Evolutionary conservation across 2,329 filamentous ascomycete species (phyloP).

Genomic region (Epicoccum sorghinum): DNA sequence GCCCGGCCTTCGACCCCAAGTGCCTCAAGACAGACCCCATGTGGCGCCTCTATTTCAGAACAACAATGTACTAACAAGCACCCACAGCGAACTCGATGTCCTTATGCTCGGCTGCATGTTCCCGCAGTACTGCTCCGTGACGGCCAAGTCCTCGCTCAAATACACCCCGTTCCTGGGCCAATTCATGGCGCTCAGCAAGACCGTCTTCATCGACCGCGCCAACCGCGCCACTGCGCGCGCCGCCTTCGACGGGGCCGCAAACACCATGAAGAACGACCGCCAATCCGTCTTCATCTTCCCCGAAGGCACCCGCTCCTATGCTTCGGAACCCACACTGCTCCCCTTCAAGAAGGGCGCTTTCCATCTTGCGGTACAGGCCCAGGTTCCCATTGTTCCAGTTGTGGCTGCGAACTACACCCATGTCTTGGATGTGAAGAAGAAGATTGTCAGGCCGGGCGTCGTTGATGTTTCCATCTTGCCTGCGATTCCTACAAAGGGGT

Average conservation of each 20-base stretch:
- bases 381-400: slow-evolving; percentile 89
- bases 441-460: slow-evolving; percentile 49
- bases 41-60: too few species aligned
- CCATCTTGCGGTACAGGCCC: slow-evolving; percentile 91
- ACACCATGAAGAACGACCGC: slow-evolving; percentile 72
- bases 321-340: slow-evolving; percentile 77
- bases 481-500: slow-evolving; percentile 44
- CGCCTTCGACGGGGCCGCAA: slow-evolving; percentile 82
- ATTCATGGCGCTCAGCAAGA: slow-evolving; percentile 86
- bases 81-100: slow-evolving; percentile 77
- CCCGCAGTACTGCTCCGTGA: slow-evolving; percentile 89
- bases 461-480: slow-evolving; percentile 61
- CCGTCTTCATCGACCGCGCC: slow-evolving; percentile 92
- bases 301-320: slow-evolving; percentile 92
- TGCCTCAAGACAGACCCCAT: background rate
- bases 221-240: slow-evolving; percentile 82
- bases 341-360: slow-evolving; percentile 99
- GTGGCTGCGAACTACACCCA: slow-evolving; percentile 59
- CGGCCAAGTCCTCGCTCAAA: slow-evolving; percentile 85
- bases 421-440: slow-evolving; percentile 54
- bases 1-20: background rate
- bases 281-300: slow-evolving; percentile 84
- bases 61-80: too few species aligned
- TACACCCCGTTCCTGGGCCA: slow-evolving; percentile 85
- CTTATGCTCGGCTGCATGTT: slow-evolving; percentile 89